Base-by-base conservation (phyloP, 179 eudicot genomes). In the Silene noctiflora region DNA sequence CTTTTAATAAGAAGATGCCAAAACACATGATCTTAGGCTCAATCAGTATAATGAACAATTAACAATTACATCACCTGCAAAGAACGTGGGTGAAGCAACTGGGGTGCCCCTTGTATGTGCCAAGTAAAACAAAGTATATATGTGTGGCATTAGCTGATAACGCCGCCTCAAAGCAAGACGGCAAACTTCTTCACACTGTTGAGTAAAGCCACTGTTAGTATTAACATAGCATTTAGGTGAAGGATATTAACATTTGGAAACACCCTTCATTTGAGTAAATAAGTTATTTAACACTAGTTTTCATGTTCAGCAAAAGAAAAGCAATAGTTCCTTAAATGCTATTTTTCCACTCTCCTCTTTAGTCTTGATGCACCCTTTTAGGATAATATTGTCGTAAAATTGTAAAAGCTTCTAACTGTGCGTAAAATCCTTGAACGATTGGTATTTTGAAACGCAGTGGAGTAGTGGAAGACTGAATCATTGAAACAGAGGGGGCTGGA, bases 101-200 rank as follows among this genome's bases (percentile, higher is more conserved):
- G 89, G 95, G 82, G 83, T 81, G n/a, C 99, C 99, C 87, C 53
- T 87, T 20, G 89, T 88, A 84, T 95, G 99, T 42, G 99, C 96
- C 82, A 91, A 69, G 86, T 95, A 95, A 83, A 95, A 93, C 65
- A 95, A 85, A 27, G 97, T 92, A 85, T 95, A 95, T 79, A 95
- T 85, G 83, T 95, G 99, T 4, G 95, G 96, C 71, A 95, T 62
- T 82, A 95, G 91, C 73, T 88, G 96, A 81, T 95, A 95, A 14
- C 97, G 94, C 84, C 99, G 87, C 89, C 77, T 87, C 75, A 95
- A 77, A 68, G 99, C 99, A 80, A 86, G 85, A 60, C 98, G 98
- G 78, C 97, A 95, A 58, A 93, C 99, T 84, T 93, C 96, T 82
- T 95, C 99, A 72, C 99, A 93, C 99, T 95, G 67, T 27, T 29